phyloP scores from a whole-genome alignment of 2,329 filamentous ascomycete species.

The Pseudocercospora vitis region DNA sequence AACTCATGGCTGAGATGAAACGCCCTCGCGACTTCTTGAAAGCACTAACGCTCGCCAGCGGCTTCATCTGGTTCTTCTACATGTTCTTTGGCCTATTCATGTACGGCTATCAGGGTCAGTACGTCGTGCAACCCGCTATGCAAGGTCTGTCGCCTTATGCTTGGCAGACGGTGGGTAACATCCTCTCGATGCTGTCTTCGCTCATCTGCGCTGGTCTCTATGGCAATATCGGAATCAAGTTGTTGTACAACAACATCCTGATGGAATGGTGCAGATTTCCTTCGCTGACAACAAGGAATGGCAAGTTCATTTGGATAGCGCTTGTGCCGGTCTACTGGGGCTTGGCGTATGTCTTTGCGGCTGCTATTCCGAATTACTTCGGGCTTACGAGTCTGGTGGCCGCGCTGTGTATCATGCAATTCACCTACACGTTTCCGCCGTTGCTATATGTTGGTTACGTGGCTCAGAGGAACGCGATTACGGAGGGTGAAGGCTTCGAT shows the following conservation, averaged over 20 bases:
- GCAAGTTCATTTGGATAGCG: slow-evolving; percentile 53
- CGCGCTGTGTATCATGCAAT: slow-evolving; percentile 57
- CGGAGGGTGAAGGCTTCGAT: slow-evolving; percentile 46
- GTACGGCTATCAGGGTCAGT: slow-evolving; percentile 52
- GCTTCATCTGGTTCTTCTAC: slow-evolving; percentile 52
- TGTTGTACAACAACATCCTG: slow-evolving; percentile 56
- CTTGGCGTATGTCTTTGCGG: slow-evolving; percentile 56
- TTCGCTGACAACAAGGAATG: slow-evolving; percentile 48
- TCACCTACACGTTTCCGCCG: slow-evolving; percentile 60
- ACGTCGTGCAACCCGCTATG: slow-evolving; percentile 44
- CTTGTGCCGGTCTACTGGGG: slow-evolving; percentile 59
- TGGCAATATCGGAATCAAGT: slow-evolving; percentile 49
- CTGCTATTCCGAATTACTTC: slow-evolving; percentile 52
- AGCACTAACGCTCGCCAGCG: slow-evolving; percentile 47
- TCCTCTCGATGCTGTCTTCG: slow-evolving; percentile 42
- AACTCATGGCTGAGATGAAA: slow-evolving; percentile 58
- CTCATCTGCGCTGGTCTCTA: slow-evolving; percentile 46
- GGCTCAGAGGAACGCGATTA: slow-evolving; percentile 41
- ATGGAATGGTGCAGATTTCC: slow-evolving; percentile 55
- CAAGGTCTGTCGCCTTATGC: slow-evolving; percentile 44
- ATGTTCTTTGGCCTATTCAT: slow-evolving; percentile 51
- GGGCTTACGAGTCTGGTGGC: slow-evolving; percentile 49
- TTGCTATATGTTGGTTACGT: slow-evolving; percentile 48
- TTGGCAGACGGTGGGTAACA: slow-evolving; percentile 45
- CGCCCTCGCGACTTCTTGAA: slow-evolving; percentile 53